A percentile compares a stretch with the other conserved stretches of the same genome.
These are phyloP conservation scores for Gossypium trilobum DNA, from an alignment of 441 rosid genomes.

Conservation along the genomic window DNA sequence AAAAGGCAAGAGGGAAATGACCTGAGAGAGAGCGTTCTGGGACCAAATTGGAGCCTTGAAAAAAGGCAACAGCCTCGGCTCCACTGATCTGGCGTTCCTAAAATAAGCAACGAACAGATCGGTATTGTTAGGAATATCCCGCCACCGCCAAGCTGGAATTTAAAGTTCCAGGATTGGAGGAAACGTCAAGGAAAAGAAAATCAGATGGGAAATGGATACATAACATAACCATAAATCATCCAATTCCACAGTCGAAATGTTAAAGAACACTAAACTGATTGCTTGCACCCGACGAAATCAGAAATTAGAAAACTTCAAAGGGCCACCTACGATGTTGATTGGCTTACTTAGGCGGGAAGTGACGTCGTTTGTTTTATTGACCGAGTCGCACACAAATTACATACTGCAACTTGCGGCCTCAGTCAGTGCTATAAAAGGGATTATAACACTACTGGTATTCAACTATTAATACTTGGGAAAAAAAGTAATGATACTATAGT, in stretches of 20 bases:
- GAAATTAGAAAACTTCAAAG: too few species aligned
- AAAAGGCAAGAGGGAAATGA: slow-evolving; percentile 13
- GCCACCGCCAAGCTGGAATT: neutral
- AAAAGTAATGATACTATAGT: too few species aligned
- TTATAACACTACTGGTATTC: too few species aligned
- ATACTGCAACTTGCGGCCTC: too few species aligned
- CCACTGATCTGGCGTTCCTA: slow-evolving; percentile 89
- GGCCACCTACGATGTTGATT: too few species aligned
- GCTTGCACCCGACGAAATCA: too few species aligned
- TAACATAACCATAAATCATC: neutral
- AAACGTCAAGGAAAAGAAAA: neutral
- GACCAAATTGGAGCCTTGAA: slow-evolving; percentile 76
- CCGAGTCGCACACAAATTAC: too few species aligned
- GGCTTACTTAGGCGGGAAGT: neutral
- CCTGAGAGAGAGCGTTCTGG: slow-evolving; percentile 80
- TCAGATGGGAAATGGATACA: neutral
- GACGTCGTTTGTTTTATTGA: neutral
- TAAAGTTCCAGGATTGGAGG: neutral
- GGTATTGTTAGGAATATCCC: neutral
- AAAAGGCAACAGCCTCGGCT: slow-evolving; percentile 89
- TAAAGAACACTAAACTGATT: neutral
- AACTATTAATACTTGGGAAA: too few species aligned
- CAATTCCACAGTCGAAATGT: neutral
- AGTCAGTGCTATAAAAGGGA: too few species aligned
- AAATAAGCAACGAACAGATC: slow-evolving; percentile 89